Evolutionary conservation across 768 basidiomycete species (phyloP).

Genomic region (Termitomyces heimii): DNA sequence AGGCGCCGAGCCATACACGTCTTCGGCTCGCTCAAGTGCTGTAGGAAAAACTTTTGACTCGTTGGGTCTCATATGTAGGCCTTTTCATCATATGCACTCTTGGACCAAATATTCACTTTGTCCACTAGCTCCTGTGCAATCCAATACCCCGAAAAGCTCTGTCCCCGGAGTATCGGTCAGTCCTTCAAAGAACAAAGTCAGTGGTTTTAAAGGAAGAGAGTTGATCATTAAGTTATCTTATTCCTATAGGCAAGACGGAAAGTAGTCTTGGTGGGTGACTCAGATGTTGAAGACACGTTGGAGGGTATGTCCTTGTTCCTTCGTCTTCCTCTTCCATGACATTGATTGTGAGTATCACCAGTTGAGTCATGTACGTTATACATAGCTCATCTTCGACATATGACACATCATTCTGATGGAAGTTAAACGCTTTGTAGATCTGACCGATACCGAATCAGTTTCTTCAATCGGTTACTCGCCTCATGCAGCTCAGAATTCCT

Average conservation of each 20-base stretch:
- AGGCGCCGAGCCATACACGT: neutral
- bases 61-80: neutral
- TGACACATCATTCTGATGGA: neutral
- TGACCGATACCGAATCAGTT: constrained; percentile 9
- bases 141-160: neutral
- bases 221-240: neutral
- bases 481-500: neutral
- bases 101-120: neutral
- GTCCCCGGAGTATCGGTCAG: neutral
- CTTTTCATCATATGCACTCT: neutral
- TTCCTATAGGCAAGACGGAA: neutral
- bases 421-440: constrained; percentile 1
- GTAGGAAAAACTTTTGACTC: neutral
- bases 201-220: neutral
- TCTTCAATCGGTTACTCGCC: neutral
- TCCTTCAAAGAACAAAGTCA: neutral
- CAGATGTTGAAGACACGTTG: constrained; percentile 5
- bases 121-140: neutral
- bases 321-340: neutral
- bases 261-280: constrained; percentile 4
- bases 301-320: constrained; percentile 5
- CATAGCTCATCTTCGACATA: neutral
- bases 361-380: neutral
- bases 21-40: neutral
- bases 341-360: neutral